Evolutionary conservation across 306 rosid species (phyloP).

Genomic region (Alnus rubra): DNA sequence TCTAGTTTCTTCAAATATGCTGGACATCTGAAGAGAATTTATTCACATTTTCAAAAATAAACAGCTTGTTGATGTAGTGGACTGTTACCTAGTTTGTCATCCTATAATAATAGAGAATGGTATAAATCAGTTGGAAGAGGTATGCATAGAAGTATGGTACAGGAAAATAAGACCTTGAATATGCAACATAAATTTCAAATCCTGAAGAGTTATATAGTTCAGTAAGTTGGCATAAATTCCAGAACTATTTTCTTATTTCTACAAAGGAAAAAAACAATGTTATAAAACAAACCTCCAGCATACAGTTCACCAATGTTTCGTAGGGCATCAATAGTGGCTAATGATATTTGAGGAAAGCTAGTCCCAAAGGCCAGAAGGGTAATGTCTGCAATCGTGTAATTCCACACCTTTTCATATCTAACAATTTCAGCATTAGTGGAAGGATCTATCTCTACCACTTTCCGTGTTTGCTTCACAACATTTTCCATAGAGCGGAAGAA

Average conservation of each 20-base stretch:
- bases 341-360: slow-evolving; percentile 97
- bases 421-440: slow-evolving; percentile 42
- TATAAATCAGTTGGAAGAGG: neutral
- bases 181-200: slow-evolving; percentile 26
- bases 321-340: slow-evolving; percentile 92
- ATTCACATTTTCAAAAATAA: neutral
- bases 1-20: neutral
- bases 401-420: slow-evolving; percentile 82
- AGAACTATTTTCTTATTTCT: slow-evolving; percentile 18
- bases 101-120: neutral
- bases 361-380: slow-evolving; percentile 93
- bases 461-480: slow-evolving; percentile 77
- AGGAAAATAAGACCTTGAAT: neutral
- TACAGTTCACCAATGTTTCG: slow-evolving; percentile 68
- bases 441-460: slow-evolving; percentile 69
- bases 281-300: slow-evolving; percentile 84
- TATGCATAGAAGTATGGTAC: neutral
- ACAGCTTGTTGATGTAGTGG: neutral
- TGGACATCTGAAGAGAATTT: neutral
- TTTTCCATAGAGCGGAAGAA: slow-evolving; percentile 88
- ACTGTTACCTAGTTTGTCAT: neutral
- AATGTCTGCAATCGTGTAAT: slow-evolving; percentile 92
- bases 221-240: slow-evolving; percentile 18
- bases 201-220: neutral
- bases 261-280: slow-evolving; percentile 19